Evolutionary conservation across 2,329 filamentous ascomycete genomes (phyloP).

Genomic region (Leptographium wingfieldii): DNA sequence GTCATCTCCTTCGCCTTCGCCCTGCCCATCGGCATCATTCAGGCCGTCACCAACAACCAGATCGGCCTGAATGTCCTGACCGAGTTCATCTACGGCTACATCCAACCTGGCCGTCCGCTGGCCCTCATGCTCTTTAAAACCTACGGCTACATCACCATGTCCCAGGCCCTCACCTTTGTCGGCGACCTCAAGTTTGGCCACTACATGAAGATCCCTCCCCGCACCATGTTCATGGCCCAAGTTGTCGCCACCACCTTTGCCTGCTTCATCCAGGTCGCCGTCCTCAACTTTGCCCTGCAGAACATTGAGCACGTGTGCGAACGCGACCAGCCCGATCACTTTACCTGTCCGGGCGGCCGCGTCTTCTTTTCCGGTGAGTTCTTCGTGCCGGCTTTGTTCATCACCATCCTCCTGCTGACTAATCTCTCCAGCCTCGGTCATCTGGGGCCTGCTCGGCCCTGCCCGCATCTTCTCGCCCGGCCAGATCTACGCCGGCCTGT

Average conservation of each 20-base stretch:
- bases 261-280: slow-evolving; percentile 52
- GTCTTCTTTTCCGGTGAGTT: slow-evolving; percentile 48
- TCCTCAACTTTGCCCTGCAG: slow-evolving; percentile 48
- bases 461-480: slow-evolving; percentile 50
- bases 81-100: slow-evolving; percentile 63
- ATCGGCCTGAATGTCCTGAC: slow-evolving; percentile 61
- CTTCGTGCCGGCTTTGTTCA: not conserved
- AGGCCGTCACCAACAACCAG: slow-evolving; percentile 57
- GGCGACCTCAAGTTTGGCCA: slow-evolving; percentile 58
- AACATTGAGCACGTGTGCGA: slow-evolving; percentile 54
- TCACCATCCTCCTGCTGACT: not conserved
- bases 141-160: slow-evolving; percentile 51
- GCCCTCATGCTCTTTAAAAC: slow-evolving; percentile 64
- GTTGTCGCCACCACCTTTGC: slow-evolving; percentile 53
- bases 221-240: slow-evolving; percentile 54
- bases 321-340: slow-evolving; percentile 40
- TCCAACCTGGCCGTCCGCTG: slow-evolving; percentile 58
- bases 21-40: slow-evolving; percentile 56
- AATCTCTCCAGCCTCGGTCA: slow-evolving; percentile 40
- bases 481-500: slow-evolving; percentile 47
- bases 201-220: slow-evolving; percentile 59
- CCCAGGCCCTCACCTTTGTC: slow-evolving; percentile 51
- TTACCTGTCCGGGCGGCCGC: slow-evolving; percentile 49
- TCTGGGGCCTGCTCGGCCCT: slow-evolving; percentile 55
- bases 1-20: slow-evolving; percentile 51